Base-by-base conservation (phyloP, 2,329 filamentous ascomycete genomes). In the Dothideomycetidae sp. region DNA sequence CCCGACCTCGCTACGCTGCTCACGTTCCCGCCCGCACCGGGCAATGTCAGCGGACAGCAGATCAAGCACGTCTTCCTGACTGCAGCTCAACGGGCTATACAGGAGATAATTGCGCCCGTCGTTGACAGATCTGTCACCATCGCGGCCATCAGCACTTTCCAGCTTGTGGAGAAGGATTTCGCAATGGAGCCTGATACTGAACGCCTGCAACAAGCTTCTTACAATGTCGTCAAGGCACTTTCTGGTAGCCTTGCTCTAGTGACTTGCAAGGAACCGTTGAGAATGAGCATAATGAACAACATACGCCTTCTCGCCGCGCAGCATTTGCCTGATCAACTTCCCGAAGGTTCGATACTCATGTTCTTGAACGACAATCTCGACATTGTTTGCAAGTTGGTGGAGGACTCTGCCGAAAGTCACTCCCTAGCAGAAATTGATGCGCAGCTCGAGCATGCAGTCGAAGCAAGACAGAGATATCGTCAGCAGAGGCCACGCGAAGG, bases 341-440 rank as follows among this genome's bases (percentile, higher is more conserved):
- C 90, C 0, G 90, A 98, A 60, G 90, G 90, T 5, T 82, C 90
- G 19, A 90, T 98, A 43, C 73, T 96, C 40, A 94, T 98, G 83
- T 96, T 92, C 58, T 88, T 98, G 43, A 98, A 96, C 56, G 88
- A 92, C 46, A 98, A 98, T 55, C 70, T 98, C 18, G 90, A 98
- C 49, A 71, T 85, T 29, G 88, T 92, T 32, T 96, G 90, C 53
- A 80, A 74, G 49, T 82, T 94, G 44, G 92, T 98, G 31, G 90
- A 98, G 59, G 85, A 90, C 57, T 86, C 90, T 36, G 92, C 90
- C 3, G 88, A 96, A 56, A 82, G 93, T 51, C 81, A 88, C 43
- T 90, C 90, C 7, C 67, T 94, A 28, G 81, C 83, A 2, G 90
- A 98, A 56, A 96, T 98, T 42, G 88, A 98, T 55, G 81, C 92